Conservation (phyloP, 768 basidiomycete genomes). For the Lentinula sp. region DNA sequence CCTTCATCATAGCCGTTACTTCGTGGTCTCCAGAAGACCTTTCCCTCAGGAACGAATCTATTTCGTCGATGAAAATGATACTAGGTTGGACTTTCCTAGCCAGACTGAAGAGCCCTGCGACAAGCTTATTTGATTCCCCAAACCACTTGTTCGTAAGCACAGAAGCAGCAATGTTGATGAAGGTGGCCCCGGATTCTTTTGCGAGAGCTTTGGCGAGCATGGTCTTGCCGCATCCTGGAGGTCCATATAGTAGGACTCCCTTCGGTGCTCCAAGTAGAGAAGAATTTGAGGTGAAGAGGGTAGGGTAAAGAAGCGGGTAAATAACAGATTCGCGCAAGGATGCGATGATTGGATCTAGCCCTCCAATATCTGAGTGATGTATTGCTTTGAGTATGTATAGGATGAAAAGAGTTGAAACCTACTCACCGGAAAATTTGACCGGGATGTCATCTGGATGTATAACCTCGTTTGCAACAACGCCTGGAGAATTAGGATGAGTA, state of each 20-base stretch:
- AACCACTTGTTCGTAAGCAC: conserved; percentile 80
- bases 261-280: conserved; percentile 87
- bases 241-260: conserved; percentile 92
- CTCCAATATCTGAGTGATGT: conserved; percentile 69
- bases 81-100: conserved; percentile 90
- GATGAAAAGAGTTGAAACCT: background rate
- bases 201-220: conserved; percentile 99
- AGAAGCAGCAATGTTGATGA: conserved; percentile 82
- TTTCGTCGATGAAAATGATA: conserved; percentile 99
- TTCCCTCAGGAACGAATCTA: conserved; percentile 91
- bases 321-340: conserved; percentile 94
- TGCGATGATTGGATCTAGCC: conserved; percentile 84
- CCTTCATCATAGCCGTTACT: conserved; percentile 98
- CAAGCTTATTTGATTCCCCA: conserved; percentile 91
- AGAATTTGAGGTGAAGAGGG: conserved; percentile 77
- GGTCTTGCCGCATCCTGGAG: conserved; percentile 98
- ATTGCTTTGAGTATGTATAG: conserved; percentile 16
- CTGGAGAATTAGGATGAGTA: conserved; percentile 27
- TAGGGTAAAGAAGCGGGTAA: conserved; percentile 87
- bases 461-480: conserved; percentile 85
- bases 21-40: conserved; percentile 89
- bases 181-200: conserved; percentile 94
- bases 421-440: conserved; percentile 65
- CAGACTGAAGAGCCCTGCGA: conserved; percentile 89
- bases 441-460: conserved; percentile 89